Evolutionary conservation across 1,284 basidiomycete genomes (phyloP), one percentile per base, ranked within the genome.

Genomic region (Neonothopanus nambi): DNA sequence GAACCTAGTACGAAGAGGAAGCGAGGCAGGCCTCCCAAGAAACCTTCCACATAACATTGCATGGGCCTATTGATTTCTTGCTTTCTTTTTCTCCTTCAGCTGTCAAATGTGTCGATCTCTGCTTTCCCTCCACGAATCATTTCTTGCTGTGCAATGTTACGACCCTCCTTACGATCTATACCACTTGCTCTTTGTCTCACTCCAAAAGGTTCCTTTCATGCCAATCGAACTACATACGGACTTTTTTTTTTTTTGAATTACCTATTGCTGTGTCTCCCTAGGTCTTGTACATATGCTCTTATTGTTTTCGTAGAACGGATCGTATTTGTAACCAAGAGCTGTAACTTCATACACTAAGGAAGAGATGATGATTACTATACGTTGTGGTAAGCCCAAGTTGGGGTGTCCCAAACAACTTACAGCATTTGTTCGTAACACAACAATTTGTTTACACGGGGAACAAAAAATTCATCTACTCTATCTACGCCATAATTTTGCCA

Each of bases 1-100:
- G 81, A 81, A 63, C 59, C 76, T 56, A 70, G 66, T 61, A 66
- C 70, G 54, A 87, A 82, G 80, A 85, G 77, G 79, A 89, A 82
- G 73, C 76, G 84, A 59, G 87, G 86, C 48, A 78, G 87, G 62
- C 87, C 87, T 62, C 81, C 82, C 65, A 90, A 90, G 80, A 54
- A 61, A 59, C 55, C 63, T 59, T 60, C 59, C 59, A 60, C 59
- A 58, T 61, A 63, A 62, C 55, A 51, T 43, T 36, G 61, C 60
- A 57, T 58, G 7, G 36, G 17, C 21, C 35, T 33, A 65, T 37
- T 45, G 58, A 63, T 63, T 61, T 48, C 24, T 30, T 30, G 57
- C 63, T 67, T 61, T 67, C n/a, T n/a, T n/a, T n/a, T n/a, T n/a
- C n/a, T 61, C 41, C 11, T n/a, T 45, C 33, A 17, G 20, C 39